Evolutionary conservation across 2,329 filamentous ascomycete species (phyloP).

Genomic region (Aaosphaeria arxii): DNA sequence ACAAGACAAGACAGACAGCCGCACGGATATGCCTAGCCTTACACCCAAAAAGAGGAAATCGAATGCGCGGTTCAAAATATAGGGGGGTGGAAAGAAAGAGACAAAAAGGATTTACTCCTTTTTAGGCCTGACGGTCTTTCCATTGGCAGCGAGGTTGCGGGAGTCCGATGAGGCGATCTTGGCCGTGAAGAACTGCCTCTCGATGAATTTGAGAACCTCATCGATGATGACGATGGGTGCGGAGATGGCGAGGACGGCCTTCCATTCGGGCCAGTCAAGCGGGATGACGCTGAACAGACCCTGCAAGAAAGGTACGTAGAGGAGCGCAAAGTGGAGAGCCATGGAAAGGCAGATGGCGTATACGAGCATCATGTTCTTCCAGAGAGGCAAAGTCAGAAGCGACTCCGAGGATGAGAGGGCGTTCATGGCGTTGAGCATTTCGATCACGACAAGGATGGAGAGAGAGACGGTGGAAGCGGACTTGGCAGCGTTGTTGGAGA

Average conservation of each 20-base stretch:
- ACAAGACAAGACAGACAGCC: no score
- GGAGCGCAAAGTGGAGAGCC: constrained; percentile 87
- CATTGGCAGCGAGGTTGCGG: constrained; percentile 12
- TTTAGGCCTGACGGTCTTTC: constrained; percentile 19
- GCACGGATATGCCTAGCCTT: no score
- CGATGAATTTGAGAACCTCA: constrained; percentile 75
- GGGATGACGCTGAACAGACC: constrained; percentile 87
- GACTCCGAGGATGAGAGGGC: constrained; percentile 94
- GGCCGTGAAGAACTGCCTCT: constrained; percentile 46
- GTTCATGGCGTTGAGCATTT: constrained; percentile 99
- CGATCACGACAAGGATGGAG: constrained; percentile 89
- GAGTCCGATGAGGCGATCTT: neutral
- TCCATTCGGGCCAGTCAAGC: constrained; percentile 83
- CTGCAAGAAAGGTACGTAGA: constrained; percentile 90
- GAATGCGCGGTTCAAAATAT: no score
- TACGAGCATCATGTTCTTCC: constrained; percentile 98
- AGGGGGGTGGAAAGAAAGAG: no score
- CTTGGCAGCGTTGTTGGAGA: constrained; percentile 79
- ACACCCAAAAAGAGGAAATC: no score
- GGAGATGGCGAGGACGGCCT: constrained; percentile 84
- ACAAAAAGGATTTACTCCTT: constrained; percentile 16
- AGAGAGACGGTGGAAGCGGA: constrained; percentile 90
- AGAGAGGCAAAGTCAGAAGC: constrained; percentile 87
- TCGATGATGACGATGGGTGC: constrained; percentile 87
- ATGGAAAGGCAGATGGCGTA: constrained; percentile 92